Evolutionary conservation across 1,284 basidiomycete genomes (phyloP).

Genomic region (Leccinum pachyderme): DNA sequence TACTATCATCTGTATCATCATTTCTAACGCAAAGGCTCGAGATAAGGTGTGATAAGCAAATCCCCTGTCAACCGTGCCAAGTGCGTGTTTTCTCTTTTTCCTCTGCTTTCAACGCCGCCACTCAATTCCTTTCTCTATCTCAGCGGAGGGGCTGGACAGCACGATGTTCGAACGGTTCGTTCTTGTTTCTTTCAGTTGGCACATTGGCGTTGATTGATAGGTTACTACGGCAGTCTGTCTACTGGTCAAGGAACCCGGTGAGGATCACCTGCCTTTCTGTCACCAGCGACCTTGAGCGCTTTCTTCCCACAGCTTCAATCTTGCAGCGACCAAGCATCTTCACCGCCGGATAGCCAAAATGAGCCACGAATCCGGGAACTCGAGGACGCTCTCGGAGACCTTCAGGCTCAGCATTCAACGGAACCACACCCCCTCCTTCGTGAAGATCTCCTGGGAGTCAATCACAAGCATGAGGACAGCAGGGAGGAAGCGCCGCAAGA

Average conservation of each 20-base stretch:
- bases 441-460: conserved; percentile 48
- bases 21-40: conserved; percentile 66
- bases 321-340: conserved; percentile 72
- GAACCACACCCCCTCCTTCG: conserved; percentile 64
- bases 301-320: conserved; percentile 49
- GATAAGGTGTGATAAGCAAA: conserved; percentile 75
- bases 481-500: conserved; percentile 10
- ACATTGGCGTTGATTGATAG: conserved; percentile 1
- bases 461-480: conserved; percentile 35
- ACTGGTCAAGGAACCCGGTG: conserved; percentile 65
- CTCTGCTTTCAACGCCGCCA: background rate
- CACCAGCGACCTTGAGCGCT: conserved; percentile 5
- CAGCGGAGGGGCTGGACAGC: conserved; percentile 64
- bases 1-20: too few species aligned
- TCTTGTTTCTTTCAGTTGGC: background rate
- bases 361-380: conserved; percentile 63
- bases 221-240: conserved; percentile 46
- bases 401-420: conserved; percentile 50
- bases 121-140: background rate
- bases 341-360: conserved; percentile 62
- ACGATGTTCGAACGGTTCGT: conserved; percentile 66
- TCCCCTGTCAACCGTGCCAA: conserved; percentile 69
- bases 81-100: conserved; percentile 31
- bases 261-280: background rate
- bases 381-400: conserved; percentile 58